Evolutionary conservation across 2,329 filamentous ascomycete genomes (phyloP).

Genomic region (Metarhizium robertsii): DNA sequence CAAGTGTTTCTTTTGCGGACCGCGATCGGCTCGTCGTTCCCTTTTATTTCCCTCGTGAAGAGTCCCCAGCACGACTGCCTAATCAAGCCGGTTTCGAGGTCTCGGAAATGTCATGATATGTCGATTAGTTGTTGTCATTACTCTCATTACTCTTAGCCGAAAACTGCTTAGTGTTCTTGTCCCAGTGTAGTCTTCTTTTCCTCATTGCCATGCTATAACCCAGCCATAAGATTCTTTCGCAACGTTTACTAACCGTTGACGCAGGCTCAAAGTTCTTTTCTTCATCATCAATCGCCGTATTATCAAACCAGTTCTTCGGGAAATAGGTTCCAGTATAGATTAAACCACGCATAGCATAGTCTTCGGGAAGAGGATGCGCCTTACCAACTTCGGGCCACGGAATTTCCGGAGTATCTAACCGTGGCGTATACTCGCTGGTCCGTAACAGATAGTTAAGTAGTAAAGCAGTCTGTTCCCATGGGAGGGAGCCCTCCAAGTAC

Average conservation of each 20-base stretch:
- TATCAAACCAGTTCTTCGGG: slow-evolving; percentile 47
- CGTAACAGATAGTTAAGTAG: slow-evolving; percentile 28
- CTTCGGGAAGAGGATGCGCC: slow-evolving; percentile 54
- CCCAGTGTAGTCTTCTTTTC: slow-evolving; percentile 36
- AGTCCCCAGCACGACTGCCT: no score
- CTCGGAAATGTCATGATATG: no score
- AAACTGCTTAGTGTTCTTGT: slow-evolving; percentile 28
- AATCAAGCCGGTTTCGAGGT: no score
- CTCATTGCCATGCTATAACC: slow-evolving; percentile 37
- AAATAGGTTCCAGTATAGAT: slow-evolving; percentile 51
- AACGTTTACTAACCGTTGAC: slow-evolving; percentile 48
- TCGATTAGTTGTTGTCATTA: neutral
- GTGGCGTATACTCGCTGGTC: slow-evolving; percentile 15
- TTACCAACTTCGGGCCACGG: slow-evolving; percentile 33
- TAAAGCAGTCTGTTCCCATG: slow-evolving; percentile 38
- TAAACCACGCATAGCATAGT: slow-evolving; percentile 57
- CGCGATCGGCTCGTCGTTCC: no score
- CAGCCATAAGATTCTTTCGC: slow-evolving; percentile 50
- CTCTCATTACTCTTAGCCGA: neutral
- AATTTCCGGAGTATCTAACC: slow-evolving; percentile 35
- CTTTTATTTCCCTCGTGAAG: no score
- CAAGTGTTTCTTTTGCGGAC: no score
- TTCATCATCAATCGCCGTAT: slow-evolving; percentile 54
- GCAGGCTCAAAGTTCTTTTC: slow-evolving; percentile 55
- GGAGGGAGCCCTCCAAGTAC: slow-evolving; percentile 26